Evolutionary conservation across 2,329 filamentous ascomycete genomes (phyloP).

Genomic region (Trichoderma polysporum): DNA sequence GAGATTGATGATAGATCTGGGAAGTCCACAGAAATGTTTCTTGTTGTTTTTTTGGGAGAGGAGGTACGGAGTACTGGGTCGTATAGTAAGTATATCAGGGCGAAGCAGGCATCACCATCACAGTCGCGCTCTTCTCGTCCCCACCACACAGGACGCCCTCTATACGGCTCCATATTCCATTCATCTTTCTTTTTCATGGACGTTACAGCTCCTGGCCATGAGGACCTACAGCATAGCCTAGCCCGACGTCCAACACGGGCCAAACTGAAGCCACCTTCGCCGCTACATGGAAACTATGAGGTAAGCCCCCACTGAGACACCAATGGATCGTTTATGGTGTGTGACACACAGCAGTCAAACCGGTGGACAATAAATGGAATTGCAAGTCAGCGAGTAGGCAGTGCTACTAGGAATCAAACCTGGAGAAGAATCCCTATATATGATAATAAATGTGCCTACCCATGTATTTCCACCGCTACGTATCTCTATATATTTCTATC

Average conservation of each 20-base stretch:
- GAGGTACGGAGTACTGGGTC: background rate
- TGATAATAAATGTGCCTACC: no score
- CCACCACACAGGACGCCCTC: background rate
- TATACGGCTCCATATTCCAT: background rate
- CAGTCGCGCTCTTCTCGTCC: background rate
- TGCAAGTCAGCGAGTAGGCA: no score
- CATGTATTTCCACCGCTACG: no score
- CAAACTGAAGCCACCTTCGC: background rate
- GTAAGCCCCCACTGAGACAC: background rate
- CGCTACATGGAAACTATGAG: background rate
- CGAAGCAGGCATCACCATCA: no score
- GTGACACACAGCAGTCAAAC: background rate
- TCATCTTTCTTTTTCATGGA: background rate
- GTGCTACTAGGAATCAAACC: no score
- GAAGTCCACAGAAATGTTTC: background rate
- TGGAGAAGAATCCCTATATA: no score
- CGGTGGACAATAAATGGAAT: no score
- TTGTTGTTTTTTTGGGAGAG: background rate
- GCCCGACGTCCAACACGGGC: background rate
- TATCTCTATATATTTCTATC: no score
- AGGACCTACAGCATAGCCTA: background rate
- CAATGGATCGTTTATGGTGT: background rate
- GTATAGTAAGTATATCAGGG: background rate
- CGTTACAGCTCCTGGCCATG: background rate
- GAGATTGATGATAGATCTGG: background rate